Base-by-base conservation (phyloP, 208 protist genomes). In the Angomonas ambiguus region DNA sequence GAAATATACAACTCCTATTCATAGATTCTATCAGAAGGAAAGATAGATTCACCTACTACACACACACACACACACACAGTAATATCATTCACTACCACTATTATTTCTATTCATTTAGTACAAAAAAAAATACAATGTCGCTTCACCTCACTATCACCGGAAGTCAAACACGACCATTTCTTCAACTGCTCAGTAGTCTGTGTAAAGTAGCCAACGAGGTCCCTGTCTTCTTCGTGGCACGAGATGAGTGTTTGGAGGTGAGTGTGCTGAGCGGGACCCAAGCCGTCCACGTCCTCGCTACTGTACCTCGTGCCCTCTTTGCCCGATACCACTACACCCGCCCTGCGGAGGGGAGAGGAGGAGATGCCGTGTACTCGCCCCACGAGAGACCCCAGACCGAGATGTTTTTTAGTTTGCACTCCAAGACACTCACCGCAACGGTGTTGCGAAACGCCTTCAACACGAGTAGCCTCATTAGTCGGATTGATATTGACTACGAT, bases 91-190 rank as follows among this genome's bases (percentile, higher is more conserved):
- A n/a, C n/a, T n/a, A n/a, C n/a, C n/a, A n/a, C n/a, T n/a, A n/a
- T n/a, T n/a, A n/a, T n/a, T n/a, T n/a, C n/a, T n/a, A n/a, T n/a
- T n/a, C n/a, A n/a, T n/a, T n/a, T n/a, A n/a, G n/a, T n/a, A n/a
- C n/a, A n/a, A 62, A 5, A 42, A 20, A 62, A n/a, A 20, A 27
- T 27, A 1, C n/a, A 20, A 80, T 85, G 79, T 82, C 68, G 5
- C 55, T 85, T 3, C 24, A 68, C 0, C 81, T 90, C 42, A 71
- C 73, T n/a, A 69, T 87, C 13, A 76, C 62, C 3, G 74, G 71
- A 8, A 32, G 41, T 1, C 79, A 71, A 38, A 25, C 85, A 2
- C 80, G 83, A 16, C 34, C 77, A 2, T 76, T 90, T 49, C 59
- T 90, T 58, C 71, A 65, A 27, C 53, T 79, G 0, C 51, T 90